Conservation (phyloP, 78 protist species). For the Dictyostelium intermedium region DNA sequence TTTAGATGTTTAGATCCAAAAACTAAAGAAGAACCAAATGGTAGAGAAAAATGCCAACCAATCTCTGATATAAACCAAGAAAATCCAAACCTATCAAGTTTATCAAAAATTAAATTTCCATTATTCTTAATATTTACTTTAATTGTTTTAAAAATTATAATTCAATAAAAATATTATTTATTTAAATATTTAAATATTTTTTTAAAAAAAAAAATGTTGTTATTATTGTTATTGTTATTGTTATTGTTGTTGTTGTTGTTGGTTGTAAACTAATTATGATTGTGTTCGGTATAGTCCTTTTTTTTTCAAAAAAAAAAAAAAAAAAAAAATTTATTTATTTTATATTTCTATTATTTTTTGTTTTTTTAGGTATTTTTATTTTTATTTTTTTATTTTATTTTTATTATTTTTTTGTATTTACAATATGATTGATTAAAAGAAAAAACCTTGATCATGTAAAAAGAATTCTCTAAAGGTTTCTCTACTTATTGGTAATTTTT, state of each 20-base stretch:
- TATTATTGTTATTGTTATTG: too few species aligned
- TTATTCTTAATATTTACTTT: not conserved
- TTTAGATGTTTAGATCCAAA: conserved; percentile 16
- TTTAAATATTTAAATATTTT: too few species aligned
- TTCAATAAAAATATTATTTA: not conserved
- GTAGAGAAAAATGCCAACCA: not conserved
- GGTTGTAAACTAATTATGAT: too few species aligned
- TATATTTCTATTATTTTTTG: not conserved
- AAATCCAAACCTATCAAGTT: not conserved
- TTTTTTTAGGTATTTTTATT: not conserved
- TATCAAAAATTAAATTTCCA: not conserved
- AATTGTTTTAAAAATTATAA: not conserved
- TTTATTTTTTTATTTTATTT: not conserved
- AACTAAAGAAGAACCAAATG: not conserved
- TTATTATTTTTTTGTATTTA: not conserved
- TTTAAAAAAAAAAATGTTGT: too few species aligned
- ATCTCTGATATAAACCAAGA: not conserved
- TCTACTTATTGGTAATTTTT: conserved; percentile 9
- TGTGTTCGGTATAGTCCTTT: too few species aligned
- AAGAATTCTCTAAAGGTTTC: conserved; percentile 52
- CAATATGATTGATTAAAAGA: not conserved
- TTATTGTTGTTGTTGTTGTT: too few species aligned
- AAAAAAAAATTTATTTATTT: not conserved
- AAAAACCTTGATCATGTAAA: conserved; percentile 41
- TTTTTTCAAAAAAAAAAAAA: not conserved